phyloP scores from a whole-genome alignment of 805 yeast species.

The Candida maris region DNA sequence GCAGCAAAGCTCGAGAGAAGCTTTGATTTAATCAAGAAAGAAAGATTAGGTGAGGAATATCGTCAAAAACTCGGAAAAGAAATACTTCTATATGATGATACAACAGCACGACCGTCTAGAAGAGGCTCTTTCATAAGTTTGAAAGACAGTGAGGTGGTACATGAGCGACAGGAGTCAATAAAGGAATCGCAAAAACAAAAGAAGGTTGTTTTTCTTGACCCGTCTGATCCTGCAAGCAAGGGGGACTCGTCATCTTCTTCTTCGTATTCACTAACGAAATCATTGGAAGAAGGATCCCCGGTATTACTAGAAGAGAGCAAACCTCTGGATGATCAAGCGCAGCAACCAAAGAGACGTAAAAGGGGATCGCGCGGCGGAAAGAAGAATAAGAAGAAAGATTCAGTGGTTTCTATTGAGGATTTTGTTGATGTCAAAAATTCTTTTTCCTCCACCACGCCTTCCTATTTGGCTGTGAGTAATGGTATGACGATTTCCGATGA shows the following conservation, averaged over 20 bases:
- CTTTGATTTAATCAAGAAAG: conserved; percentile 23
- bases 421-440: conserved; percentile 2
- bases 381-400: conserved; percentile 43
- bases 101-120: conserved; percentile 4
- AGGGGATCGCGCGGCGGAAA: conserved; percentile 87
- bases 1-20: conserved; percentile 25
- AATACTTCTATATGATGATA: background rate
- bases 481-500: conserved; percentile 63
- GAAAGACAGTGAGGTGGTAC: background rate
- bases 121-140: conserved; percentile 3
- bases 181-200: conserved; percentile 1
- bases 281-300: conserved; percentile 6
- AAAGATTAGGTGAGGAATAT: conserved; percentile 17
- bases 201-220: conserved; percentile 15
- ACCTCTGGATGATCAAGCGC: conserved; percentile 9
- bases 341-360: conserved; percentile 56
- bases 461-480: conserved; percentile 23
- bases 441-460: conserved; percentile 3
- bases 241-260: conserved; percentile 14
- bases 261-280: conserved; percentile 10
- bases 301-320: conserved; percentile 12
- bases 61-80: conserved; percentile 8
- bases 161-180: background rate
- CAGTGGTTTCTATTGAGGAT: conserved; percentile 2
- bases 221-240: conserved; percentile 8